phyloP scores from a whole-genome alignment of 164 flowering plant species.

The Stephania cephalantha region DNA sequence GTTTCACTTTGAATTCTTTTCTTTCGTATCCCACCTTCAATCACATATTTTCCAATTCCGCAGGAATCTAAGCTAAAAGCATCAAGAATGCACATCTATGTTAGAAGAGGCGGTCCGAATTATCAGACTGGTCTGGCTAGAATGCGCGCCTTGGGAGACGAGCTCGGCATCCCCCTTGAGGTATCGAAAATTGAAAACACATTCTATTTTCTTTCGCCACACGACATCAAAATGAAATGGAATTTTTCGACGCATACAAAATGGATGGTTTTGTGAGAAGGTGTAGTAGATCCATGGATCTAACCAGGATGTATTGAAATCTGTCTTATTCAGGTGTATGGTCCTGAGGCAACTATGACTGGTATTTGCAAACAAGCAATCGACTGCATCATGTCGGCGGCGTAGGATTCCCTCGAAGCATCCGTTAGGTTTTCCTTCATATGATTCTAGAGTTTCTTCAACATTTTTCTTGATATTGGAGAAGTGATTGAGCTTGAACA shows the following conservation, averaged over 20 bases:
- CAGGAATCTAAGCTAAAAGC: slow-evolving; percentile 88
- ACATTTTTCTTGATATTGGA: neutral
- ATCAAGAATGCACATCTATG: slow-evolving; percentile 81
- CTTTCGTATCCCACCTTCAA: neutral
- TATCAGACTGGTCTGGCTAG: slow-evolving; percentile 81
- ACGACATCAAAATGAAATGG: neutral
- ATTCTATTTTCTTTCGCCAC: neutral
- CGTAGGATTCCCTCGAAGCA: slow-evolving; percentile 18
- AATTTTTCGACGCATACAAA: neutral
- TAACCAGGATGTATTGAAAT: neutral
- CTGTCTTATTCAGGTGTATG: slow-evolving; percentile 58
- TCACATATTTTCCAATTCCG: slow-evolving; percentile 19
- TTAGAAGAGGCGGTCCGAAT: slow-evolving; percentile 95
- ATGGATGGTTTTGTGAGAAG: neutral
- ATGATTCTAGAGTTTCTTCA: neutral
- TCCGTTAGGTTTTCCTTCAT: neutral
- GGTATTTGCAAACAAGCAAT: slow-evolving; percentile 95
- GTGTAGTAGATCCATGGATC: neutral
- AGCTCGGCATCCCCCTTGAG: slow-evolving; percentile 81
- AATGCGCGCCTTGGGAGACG: slow-evolving; percentile 84
- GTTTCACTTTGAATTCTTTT: neutral
- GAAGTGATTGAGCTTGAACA: neutral
- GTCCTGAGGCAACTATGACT: slow-evolving; percentile 95
- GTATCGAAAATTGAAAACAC: slow-evolving; percentile 27
- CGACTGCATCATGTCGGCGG: slow-evolving; percentile 65